Percentiles rank a stretch among this genome's conserved stretches.
Evolutionary conservation across 441 rosid genomes (phyloP).

Genomic region (Syzygium malaccense): DNA sequence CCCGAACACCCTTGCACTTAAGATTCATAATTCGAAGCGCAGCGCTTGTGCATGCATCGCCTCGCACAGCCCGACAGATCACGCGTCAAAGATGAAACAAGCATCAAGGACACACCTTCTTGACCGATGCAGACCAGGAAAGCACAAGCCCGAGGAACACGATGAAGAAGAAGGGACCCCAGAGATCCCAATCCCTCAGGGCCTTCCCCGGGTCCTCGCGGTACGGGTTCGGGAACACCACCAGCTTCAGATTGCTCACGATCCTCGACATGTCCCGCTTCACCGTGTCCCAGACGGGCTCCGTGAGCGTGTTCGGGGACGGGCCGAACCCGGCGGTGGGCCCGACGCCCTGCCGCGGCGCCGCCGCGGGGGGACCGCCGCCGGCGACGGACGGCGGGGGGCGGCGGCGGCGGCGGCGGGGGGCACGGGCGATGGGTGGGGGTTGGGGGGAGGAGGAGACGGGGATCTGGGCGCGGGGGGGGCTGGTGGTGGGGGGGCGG

Average conservation of each 20-base stretch:
- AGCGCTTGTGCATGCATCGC: neutral
- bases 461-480: constrained; percentile 50
- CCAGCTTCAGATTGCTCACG: constrained; percentile 90
- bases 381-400: constrained; percentile 24
- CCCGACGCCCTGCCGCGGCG: neutral
- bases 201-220: constrained; percentile 97
- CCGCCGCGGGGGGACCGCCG: neutral
- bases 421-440: constrained; percentile 34
- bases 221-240: constrained; percentile 86
- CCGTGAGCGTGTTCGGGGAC: constrained; percentile 75
- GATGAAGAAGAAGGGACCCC: constrained; percentile 97
- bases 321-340: constrained; percentile 62
- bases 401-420: constrained; percentile 26
- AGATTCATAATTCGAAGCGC: neutral
- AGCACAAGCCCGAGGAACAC: constrained; percentile 85
- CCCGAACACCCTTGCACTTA: neutral
- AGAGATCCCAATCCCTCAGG: constrained; percentile 94
- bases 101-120: constrained; percentile 38
- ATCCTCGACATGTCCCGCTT: constrained; percentile 94
- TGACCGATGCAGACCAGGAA: constrained; percentile 89
- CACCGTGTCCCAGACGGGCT: constrained; percentile 96
- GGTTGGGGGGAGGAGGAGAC: constrained; percentile 55
- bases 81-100: neutral
- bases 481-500: constrained; percentile 32
- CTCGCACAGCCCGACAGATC: neutral